Evolutionary conservation across 495 filamentous ascomycete genomes (phyloP), one percentile per base, ranked within the genome.

Genomic region (Pseudevernia furfuracea): DNA sequence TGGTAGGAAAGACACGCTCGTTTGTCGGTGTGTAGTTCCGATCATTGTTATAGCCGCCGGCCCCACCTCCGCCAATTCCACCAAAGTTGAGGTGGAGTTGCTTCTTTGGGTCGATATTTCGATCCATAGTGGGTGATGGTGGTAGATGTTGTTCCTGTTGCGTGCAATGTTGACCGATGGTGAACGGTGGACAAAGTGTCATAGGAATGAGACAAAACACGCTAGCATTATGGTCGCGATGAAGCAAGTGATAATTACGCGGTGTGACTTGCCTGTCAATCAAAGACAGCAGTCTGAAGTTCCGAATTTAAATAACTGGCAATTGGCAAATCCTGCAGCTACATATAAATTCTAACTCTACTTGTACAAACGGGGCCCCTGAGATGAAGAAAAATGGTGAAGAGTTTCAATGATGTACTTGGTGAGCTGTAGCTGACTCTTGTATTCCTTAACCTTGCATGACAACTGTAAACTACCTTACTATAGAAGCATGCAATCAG

Each of bases 1-100:
- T 98, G 56, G 94, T 96, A 71, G 94, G 95, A 83, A 93, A 98
- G 64, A 89, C 85, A 75, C 90, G 89, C 74, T 86, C 88, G 75
- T 84, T 84, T 62, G 83, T 76, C 59, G 82, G 79, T 52, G 86
- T 83, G 70, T 85, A 84, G 69, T 83, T 82, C 69, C 86, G 85
- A 71, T 86, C 85, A 69, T 77, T 85, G 69, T 82, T 80, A 72
- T 79, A 81, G 60, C 75, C 77, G 38, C 61, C 57, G 39, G n/a
- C n/a, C n/a, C n/a, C n/a, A n/a, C 43, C 63, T 58, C 60, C 67
- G 15, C 52, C 67, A 14, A 60, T 23, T 25, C 62, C 67, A 67
- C 77, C 79, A 72, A 91, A 88, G 75, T 91, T 92, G 67, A 91
- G 79, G 71, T 86, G 85, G 62, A 89, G 80, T 61, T 87, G 86